Evolutionary conservation across 768 basidiomycete species (phyloP).

Genomic region (Mycena latifolia): DNA sequence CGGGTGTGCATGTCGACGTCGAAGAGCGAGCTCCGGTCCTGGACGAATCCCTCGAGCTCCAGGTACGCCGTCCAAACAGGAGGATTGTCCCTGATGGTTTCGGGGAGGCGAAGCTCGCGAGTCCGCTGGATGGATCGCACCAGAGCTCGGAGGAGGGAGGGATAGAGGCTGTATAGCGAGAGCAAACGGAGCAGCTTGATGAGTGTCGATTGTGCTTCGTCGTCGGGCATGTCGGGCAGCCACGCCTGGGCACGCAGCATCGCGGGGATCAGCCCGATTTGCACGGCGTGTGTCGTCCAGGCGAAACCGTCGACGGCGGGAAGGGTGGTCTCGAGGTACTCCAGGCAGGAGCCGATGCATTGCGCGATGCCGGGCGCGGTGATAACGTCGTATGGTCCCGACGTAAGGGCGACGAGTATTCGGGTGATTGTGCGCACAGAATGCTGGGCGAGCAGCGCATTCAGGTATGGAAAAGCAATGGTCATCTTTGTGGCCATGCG

Average conservation of each 20-base stretch:
- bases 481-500: constrained; percentile 29
- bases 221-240: constrained; percentile 31
- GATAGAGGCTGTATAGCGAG: constrained; percentile 33
- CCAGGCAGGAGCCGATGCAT: constrained; percentile 26
- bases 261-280: constrained; percentile 31
- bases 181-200: constrained; percentile 24
- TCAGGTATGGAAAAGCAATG: constrained; percentile 15
- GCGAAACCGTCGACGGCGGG: constrained; percentile 29
- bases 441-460: constrained; percentile 21
- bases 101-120: constrained; percentile 28
- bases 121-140: constrained; percentile 6
- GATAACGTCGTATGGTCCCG: constrained; percentile 19
- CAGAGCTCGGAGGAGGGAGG: constrained; percentile 30
- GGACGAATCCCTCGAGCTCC: constrained; percentile 26
- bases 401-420: constrained; percentile 31
- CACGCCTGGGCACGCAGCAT: constrained; percentile 31
- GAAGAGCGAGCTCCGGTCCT: constrained; percentile 25
- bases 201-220: constrained; percentile 13
- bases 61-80: constrained; percentile 22
- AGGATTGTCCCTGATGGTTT: constrained; percentile 20
- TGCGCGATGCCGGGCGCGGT: constrained; percentile 28
- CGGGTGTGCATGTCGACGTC: constrained; percentile 17
- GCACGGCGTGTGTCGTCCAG: constrained; percentile 34
- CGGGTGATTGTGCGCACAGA: constrained; percentile 32
- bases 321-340: constrained; percentile 24